Evolutionary conservation across 2,329 filamentous ascomycete genomes (phyloP), one percentile per base, ranked within the genome.

Genomic region (Claviceps pazoutovae): DNA sequence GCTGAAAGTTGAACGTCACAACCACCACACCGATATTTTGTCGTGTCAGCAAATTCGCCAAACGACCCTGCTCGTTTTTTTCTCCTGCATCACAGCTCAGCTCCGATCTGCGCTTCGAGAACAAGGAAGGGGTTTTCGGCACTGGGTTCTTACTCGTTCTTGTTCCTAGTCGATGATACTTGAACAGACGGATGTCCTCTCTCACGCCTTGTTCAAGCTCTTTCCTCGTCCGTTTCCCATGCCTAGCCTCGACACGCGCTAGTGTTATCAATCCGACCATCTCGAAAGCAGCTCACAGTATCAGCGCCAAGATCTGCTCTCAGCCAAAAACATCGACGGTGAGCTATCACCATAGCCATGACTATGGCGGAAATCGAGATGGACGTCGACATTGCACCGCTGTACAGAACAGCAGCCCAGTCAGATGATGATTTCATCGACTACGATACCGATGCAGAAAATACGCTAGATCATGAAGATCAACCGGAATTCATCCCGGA

Each of bases 361-460:
- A 36, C 38, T 43, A 64, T 65, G 63, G 54, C 62, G 5, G 63
- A 62, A 17, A 56, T 62, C 17, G 62, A 65, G 23, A 65, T 67
- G 59, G 65, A 67, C 41, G 54, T 66, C 41, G 62, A 66, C 44
- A 51, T 60, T 52, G 53, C 53, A 36, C 59, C 58, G 38, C 62
- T 62, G 36, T 54, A 57, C 36, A 55, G 53, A 39, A 48, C 61
- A 7, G 61, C 60, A 21, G 51, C 48, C 5, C 58, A 56, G 23
- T 53, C 56, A 7, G 63, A 67, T 41, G 62, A 68, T 14, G 68
- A 70, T 51, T 55, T 68, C 23, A 66, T 70, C 48, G 63, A 67
- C 52, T 70, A 68, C 42, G 68, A 69, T 34, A 66, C 62, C 49
- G 68, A 64, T 43, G 47, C 55, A 34, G 51, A 57, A n/a, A 51